Base-by-base conservation (phyloP, 2,329 filamentous ascomycete species). In the Nigrograna mackinnonii region DNA sequence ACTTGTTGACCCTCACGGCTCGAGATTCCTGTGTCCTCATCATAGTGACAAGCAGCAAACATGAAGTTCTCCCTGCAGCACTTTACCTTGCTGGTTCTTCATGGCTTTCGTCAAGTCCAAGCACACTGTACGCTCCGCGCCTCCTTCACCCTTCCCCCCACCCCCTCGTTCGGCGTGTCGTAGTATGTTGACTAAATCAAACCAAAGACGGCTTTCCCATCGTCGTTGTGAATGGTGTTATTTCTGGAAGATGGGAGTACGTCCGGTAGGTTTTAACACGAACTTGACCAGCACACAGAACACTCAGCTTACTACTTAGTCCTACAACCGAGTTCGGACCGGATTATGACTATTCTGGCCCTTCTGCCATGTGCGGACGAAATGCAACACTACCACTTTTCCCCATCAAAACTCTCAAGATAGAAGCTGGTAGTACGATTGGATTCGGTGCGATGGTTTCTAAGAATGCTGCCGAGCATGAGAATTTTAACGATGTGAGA, bases 211-310 rank as follows among this genome's bases (percentile, higher is more conserved):
- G 44, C 17, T 47, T 41, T 22, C 44, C 44, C 12, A 44, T 26
- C 26, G 39, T 35, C 26, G 37, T 37, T 9, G 33, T 44, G 18
- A 24, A 44, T 13, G 44, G 44, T 30, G 37, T 47, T 4, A 24
- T 44, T n/a, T 47, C 44, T n/a, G 33, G 35, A 11, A 36, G 44
- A 21, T 47, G 44, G 44, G 41, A 47, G 20, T 47, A 47, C 41
- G 26, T 35, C 21, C 40, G 44, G 43, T 33, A 32, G 12, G 9
- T 26, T 21, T 16, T 16, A 19, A 11, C 30, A n/a, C 24, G 11
- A 2, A n/a, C n/a, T n/a, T n/a, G n/a, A n/a, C n/a, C n/a, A n/a
- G n/a, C n/a, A n/a, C n/a, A n/a, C n/a, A n/a, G n/a, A n/a, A n/a
- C n/a, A n/a, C n/a, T n/a, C n/a, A n/a, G n/a, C n/a, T n/a, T n/a